Evolutionary conservation across 78 protist genomes (phyloP), one percentile per base, ranked within the genome.

Genomic region (Neovahlkampfia damariscottae): DNA sequence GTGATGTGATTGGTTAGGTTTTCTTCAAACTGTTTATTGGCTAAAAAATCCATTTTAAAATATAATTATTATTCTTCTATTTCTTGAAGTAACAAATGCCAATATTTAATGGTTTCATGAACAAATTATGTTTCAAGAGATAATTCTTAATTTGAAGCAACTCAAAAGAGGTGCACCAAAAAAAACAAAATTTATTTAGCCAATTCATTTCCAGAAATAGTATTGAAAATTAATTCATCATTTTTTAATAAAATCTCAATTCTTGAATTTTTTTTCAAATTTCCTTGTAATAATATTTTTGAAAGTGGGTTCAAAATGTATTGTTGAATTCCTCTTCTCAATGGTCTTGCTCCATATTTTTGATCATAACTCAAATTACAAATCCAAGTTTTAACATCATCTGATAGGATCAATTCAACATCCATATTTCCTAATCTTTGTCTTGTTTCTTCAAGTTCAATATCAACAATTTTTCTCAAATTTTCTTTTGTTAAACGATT

Each of bases 311-410:
- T 2, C 74, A 84, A 29, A 19, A 85, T 62, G 70, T 29, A 40
- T 32, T 28, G 27, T 27, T 71, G 72, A 38, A 85, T 3, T 39
- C 58, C 71, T 10, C 91, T 77, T 71, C 77, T 73, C 38, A 87
- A 41, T 38, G 89, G 89, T 10, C 91, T 86, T 27, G 91, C 91
- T 10, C 91, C 91, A 66, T 81, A 84, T 40, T 28, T 79, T 1
- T 87, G 89, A 74, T 72, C 37, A 67, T 50, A 84, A 71, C 91
- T 86, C 37, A 2, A 27, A 8, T 41, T 70, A 41, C 35, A 30
- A 6, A 87, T 62, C 74, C 40, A 8, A 5, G 10, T 75, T 39
- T 40, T 8, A 29, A 72, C 82, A 2, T 0, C 70, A 2, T 3
- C 67, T 10, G 70, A 1, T 29, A 75, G 80, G 3, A 3, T 2